Conservation (phyloP, 2,329 filamentous ascomycete species). For the Bipolaris zeicola region DNA sequence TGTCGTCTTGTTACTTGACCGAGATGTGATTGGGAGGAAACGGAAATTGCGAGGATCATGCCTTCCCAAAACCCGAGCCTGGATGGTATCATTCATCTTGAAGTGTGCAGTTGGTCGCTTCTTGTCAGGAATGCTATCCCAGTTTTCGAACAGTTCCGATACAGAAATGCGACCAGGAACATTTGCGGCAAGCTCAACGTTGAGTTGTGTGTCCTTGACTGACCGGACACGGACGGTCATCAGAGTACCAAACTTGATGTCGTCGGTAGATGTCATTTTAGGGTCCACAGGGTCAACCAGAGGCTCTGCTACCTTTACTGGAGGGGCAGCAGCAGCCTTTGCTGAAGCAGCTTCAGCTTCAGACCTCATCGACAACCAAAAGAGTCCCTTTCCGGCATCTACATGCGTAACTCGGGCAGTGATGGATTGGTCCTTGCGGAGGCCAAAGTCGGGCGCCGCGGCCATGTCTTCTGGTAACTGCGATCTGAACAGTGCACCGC, state of each 20-base stretch:
- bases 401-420: constrained; percentile 73
- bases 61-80: constrained; percentile 80
- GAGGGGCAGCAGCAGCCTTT: constrained; percentile 25
- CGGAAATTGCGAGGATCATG: constrained; percentile 90
- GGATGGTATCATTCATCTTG: constrained; percentile 70
- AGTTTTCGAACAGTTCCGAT: constrained; percentile 86
- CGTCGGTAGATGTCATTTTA: constrained; percentile 67
- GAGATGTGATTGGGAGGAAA: constrained; percentile 89
- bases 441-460: constrained; percentile 73
- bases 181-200: constrained; percentile 85
- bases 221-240: constrained; percentile 81
- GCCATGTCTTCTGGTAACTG: constrained; percentile 75
- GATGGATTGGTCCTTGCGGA: constrained; percentile 77
- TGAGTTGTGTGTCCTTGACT: constrained; percentile 88
- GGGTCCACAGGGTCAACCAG: constrained; percentile 68
- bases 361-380: constrained; percentile 67
- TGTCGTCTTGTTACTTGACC: constrained; percentile 70
- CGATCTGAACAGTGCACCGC: constrained; percentile 78
- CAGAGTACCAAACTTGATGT: constrained; percentile 73
- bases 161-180: constrained; percentile 92
- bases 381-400: constrained; percentile 71
- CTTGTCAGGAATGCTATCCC: constrained; percentile 82
- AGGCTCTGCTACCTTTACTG: constrained; percentile 44
- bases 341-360: constrained; percentile 51
- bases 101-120: constrained; percentile 82